Percentiles rank a stretch among this genome's conserved stretches.
These are phyloP conservation scores for Neltuma alba DNA, from an alignment of 306 rosid genomes.

Conservation along the genomic window DNA sequence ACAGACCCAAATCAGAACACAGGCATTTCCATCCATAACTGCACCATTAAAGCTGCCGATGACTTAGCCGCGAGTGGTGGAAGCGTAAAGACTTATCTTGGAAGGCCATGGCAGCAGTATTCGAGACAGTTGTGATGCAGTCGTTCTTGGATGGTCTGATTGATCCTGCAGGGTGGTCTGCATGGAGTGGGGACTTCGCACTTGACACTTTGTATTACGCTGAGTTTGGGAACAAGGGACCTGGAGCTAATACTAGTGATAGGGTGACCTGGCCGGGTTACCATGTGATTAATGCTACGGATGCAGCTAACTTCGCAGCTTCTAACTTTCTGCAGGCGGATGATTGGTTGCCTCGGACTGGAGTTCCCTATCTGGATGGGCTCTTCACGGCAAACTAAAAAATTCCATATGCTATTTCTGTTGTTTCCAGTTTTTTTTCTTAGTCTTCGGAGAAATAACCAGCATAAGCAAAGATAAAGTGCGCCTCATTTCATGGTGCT, in stretches of 20 bases:
- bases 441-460: not conserved
- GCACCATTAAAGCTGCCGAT: conserved; percentile 42
- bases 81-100: conserved; percentile 48
- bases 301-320: conserved; percentile 55
- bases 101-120: conserved; percentile 65
- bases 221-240: conserved; percentile 54
- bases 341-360: conserved; percentile 57
- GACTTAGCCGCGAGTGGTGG: conserved; percentile 39
- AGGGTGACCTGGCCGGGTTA: conserved; percentile 58
- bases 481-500: not conserved
- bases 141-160: conserved; percentile 42
- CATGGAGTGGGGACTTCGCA: conserved; percentile 64
- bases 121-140: conserved; percentile 57
- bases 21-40: conserved; percentile 58
- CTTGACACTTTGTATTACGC: conserved; percentile 55
- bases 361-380: conserved; percentile 46
- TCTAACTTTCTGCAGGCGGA: conserved; percentile 45
- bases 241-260: conserved; percentile 45
- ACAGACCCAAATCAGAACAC: conserved; percentile 65
- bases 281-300: conserved; percentile 48
- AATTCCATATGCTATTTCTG: not conserved
- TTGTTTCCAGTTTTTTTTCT: not conserved
- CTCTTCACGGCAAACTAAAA: not conserved
- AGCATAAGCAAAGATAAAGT: not conserved
- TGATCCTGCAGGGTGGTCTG: conserved; percentile 52